phyloP scores from a whole-genome alignment of 2,329 filamentous ascomycete species.

The Cytospora piceicola region DNA sequence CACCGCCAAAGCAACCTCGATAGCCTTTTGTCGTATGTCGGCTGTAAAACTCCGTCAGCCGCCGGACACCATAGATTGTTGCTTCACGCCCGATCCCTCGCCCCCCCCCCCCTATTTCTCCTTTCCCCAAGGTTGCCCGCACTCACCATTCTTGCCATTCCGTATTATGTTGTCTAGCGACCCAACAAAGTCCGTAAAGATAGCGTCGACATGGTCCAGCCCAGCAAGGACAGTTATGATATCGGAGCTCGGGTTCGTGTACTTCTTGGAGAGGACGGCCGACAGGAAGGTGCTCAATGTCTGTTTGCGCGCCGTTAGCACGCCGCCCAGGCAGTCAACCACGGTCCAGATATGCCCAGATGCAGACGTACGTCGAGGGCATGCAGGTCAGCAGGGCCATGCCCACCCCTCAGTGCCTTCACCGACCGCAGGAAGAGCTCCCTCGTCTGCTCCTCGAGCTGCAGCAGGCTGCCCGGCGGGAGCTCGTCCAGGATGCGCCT shows the following conservation, averaged over 20 bases:
- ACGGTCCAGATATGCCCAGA: neutral
- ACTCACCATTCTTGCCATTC: conserved; percentile 71
- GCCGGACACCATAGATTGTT: neutral
- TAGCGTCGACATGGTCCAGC: conserved; percentile 81
- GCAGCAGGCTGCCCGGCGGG: conserved; percentile 74
- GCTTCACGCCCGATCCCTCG: neutral
- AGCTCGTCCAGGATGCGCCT: conserved; percentile 71
- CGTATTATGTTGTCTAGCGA: conserved; percentile 82
- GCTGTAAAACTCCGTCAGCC: conserved; percentile 52
- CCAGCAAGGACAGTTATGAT: conserved; percentile 89
- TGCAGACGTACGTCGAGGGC: conserved; percentile 73
- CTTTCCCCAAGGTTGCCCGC: neutral
- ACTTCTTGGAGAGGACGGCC: conserved; percentile 82
- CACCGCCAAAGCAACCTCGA: conserved; percentile 80
- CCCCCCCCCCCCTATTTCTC: neutral
- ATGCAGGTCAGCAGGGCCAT: conserved; percentile 69
- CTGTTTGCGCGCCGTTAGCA: conserved; percentile 55
- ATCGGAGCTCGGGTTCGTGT: conserved; percentile 93
- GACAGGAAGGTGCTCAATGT: conserved; percentile 88
- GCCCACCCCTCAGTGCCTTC: conserved; percentile 64
- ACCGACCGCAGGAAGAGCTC: conserved; percentile 79
- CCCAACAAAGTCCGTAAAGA: conserved; percentile 87
- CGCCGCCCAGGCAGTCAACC: neutral
- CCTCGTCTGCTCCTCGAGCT: conserved; percentile 75
- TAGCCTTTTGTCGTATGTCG: conserved; percentile 75